A percentile compares a stretch with the other conserved stretches of the same genome.
phyloP scores from a whole-genome alignment of 768 basidiomycete genomes.

The Kwoniella dejecticola region DNA sequence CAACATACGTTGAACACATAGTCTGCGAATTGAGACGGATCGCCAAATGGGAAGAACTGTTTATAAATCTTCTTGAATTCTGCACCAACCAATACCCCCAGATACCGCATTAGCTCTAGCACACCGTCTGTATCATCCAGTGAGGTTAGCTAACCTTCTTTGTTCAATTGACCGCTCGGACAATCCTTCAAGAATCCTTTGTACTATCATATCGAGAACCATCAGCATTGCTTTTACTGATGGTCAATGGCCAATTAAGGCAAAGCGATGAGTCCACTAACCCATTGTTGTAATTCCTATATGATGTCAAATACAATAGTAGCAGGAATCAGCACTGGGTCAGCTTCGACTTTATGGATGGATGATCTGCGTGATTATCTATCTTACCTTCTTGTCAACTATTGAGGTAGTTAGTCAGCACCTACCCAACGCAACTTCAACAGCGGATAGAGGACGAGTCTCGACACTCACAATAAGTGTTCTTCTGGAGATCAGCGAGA shows the following conservation, averaged over 20 bases:
- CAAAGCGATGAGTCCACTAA: constrained; percentile 12
- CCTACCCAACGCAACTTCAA: neutral
- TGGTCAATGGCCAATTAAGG: neutral
- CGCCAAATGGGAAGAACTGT: constrained; percentile 99
- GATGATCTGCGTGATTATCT: neutral
- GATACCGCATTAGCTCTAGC: too few relatives aligned
- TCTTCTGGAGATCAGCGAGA: constrained; percentile 91
- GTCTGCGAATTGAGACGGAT: constrained; percentile 93
- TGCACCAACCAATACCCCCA: too few relatives aligned
- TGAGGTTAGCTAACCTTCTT: constrained; percentile 58
- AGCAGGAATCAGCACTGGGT: neutral
- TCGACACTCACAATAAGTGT: constrained; percentile 83
- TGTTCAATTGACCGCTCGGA: constrained; percentile 94
- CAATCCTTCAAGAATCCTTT: constrained; percentile 99
- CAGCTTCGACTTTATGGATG: neutral
- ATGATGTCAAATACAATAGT: neutral
- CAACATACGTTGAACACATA: constrained; percentile 93
- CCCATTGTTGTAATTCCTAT: constrained; percentile 55
- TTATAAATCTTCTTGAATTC: constrained; percentile 98
- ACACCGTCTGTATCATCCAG: too few relatives aligned
- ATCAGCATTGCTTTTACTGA: constrained; percentile 2
- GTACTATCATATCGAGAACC: constrained; percentile 65
- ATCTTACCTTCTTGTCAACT: constrained; percentile 55
- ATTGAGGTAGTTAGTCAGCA: constrained; percentile 9
- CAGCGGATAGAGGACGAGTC: neutral